phyloP scores from a whole-genome alignment of 31 red algal species.

The Porphyra umbilicalis region DNA sequence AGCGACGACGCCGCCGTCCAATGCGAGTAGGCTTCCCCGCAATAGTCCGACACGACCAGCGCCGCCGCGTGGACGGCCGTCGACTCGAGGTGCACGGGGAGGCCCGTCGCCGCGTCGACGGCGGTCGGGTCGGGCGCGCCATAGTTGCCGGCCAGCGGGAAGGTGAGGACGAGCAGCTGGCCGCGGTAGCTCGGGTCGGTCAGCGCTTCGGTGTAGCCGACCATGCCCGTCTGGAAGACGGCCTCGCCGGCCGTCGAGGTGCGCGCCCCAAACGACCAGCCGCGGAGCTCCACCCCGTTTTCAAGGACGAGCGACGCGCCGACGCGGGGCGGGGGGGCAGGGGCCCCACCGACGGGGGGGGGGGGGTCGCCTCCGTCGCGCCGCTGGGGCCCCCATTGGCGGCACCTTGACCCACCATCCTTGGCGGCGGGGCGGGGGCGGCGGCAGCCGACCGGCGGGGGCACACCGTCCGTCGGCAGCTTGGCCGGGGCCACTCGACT shows the following conservation, averaged over 20 bases:
- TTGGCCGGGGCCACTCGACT: too few relatives aligned
- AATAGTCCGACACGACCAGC: conserved; percentile 67
- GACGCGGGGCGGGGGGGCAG: not conserved
- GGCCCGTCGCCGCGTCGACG: conserved; percentile 13
- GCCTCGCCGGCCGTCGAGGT: conserved; percentile 65
- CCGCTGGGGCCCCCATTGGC: too few relatives aligned
- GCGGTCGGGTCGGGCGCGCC: conserved; percentile 61
- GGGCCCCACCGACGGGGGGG: too few relatives aligned
- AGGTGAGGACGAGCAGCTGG: conserved; percentile 93
- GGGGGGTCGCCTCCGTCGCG: too few relatives aligned
- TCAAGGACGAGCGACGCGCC: not conserved
- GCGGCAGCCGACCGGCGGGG: too few relatives aligned
- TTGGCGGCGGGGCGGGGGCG: too few relatives aligned
- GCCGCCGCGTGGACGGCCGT: conserved; percentile 63
- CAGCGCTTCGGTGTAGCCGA: conserved; percentile 93
- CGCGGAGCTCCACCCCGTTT: conserved; percentile 16
- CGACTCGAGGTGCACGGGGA: conserved; percentile 60
- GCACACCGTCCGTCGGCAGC: too few relatives aligned
- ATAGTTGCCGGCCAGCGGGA: conserved; percentile 95
- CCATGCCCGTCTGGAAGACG: conserved; percentile 99
- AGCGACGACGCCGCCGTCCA: conserved; percentile 73
- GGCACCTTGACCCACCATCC: too few relatives aligned
- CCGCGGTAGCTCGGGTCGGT: conserved; percentile 93
- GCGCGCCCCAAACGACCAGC: conserved; percentile 68
- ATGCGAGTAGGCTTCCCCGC: conserved; percentile 59